phyloP scores from a whole-genome alignment of 306 rosid species.

The Prunus davidiana region DNA sequence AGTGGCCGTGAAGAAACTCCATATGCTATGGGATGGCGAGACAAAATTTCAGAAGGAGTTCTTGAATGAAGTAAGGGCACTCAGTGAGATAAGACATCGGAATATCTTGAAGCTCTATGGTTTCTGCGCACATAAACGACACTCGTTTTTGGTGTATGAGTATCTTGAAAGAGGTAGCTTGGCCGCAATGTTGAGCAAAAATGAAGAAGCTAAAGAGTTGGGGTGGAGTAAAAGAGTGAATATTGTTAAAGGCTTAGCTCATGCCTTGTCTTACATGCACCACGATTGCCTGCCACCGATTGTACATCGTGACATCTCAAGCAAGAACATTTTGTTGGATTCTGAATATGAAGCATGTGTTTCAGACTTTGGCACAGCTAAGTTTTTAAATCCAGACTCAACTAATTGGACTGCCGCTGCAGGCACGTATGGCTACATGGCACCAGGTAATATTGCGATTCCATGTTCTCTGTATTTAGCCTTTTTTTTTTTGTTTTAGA shows the following conservation, averaged over 20 bases:
- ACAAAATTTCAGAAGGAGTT: background rate
- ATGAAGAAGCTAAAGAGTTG: constrained; percentile 12
- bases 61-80: constrained; percentile 6
- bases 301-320: constrained; percentile 19
- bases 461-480: background rate
- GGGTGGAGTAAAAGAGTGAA: constrained; percentile 11
- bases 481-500: background rate
- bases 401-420: constrained; percentile 14
- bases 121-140: background rate
- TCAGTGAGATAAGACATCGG: constrained; percentile 11
- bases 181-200: background rate
- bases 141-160: constrained; percentile 13
- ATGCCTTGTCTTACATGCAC: constrained; percentile 28
- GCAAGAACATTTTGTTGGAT: constrained; percentile 21
- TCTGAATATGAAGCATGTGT: background rate
- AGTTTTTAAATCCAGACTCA: constrained; percentile 3
- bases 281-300: constrained; percentile 15
- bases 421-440: constrained; percentile 23
- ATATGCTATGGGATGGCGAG: background rate
- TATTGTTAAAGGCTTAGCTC: constrained; percentile 1
- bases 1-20: constrained; percentile 16
- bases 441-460: background rate
- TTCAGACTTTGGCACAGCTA: constrained; percentile 22
- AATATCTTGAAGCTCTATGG: constrained; percentile 20
- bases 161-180: constrained; percentile 18